These are phyloP conservation scores for Dissophora ornata DNA, from an alignment of 192 early-diverging fungal species.

Conservation along the genomic window DNA sequence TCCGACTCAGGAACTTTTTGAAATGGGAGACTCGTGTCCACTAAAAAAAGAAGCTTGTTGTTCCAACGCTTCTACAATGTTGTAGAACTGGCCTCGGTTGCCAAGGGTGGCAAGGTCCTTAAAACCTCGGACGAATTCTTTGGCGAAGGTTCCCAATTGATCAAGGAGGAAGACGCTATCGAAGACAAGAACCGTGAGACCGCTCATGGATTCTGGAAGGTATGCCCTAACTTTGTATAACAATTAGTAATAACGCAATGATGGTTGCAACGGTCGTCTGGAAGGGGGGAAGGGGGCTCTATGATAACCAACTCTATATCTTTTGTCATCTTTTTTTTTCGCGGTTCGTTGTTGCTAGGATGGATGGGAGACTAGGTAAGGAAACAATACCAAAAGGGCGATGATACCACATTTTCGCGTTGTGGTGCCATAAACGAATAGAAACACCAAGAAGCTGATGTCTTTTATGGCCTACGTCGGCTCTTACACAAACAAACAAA, in stretches of 20 bases:
- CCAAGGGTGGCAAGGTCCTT: constrained; percentile 80
- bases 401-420: too few species aligned
- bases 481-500: too few species aligned
- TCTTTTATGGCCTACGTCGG: neutral
- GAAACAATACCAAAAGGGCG: too few species aligned
- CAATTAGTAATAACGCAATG: neutral
- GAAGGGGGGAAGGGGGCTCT: too few species aligned
- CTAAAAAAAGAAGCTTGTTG: neutral
- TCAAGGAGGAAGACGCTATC: constrained; percentile 78
- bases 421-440: too few species aligned
- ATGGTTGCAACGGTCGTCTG: constrained; percentile 48
- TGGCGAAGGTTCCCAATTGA: constrained; percentile 82
- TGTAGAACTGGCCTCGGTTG: constrained; percentile 78
- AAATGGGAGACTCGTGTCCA: too few species aligned
- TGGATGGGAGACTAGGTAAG: constrained; percentile 53
- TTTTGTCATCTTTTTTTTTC: neutral
- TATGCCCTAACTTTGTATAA: constrained; percentile 24
- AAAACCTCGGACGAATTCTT: constrained; percentile 95
- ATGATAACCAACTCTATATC: too few species aligned
- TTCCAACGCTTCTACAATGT: too few species aligned
- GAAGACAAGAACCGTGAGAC: constrained; percentile 67
- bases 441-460: too few species aligned
- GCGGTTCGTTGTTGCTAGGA: constrained; percentile 34
- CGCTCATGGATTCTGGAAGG: constrained; percentile 61
- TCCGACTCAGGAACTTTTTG: too few species aligned